Evolutionary conservation across 768 basidiomycete genomes (phyloP).

Genomic region (Psilocybe subaeruginosa): DNA sequence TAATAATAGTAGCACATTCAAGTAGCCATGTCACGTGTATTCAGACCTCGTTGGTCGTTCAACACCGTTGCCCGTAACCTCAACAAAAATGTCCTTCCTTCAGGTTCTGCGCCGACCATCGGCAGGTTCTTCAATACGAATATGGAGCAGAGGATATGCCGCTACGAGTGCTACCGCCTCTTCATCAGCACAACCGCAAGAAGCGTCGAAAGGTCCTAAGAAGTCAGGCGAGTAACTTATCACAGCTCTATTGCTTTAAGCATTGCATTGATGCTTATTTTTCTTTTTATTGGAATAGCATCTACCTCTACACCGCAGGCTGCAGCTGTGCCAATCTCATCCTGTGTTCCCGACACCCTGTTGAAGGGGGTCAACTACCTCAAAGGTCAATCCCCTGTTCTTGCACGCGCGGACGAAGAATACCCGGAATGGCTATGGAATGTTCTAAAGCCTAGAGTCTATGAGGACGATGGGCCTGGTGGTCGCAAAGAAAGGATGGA

Average conservation of each 20-base stretch:
- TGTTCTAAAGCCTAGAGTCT: slow-evolving; percentile 59
- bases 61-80: neutral
- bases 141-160: slow-evolving; percentile 3
- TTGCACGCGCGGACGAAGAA: slow-evolving; percentile 78
- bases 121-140: slow-evolving; percentile 9
- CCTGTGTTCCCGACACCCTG: slow-evolving; percentile 73
- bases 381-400: slow-evolving; percentile 78
- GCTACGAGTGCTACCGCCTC: slow-evolving; percentile 7
- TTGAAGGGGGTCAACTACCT: slow-evolving; percentile 83
- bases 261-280: neutral
- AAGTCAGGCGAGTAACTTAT: neutral
- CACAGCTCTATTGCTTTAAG: neutral
- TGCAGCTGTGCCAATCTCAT: slow-evolving; percentile 44
- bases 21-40: neutral
- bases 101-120: slow-evolving; percentile 23
- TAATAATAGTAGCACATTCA: neutral
- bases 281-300: neutral
- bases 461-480: slow-evolving; percentile 74
- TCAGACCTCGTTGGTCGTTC: too few species aligned
- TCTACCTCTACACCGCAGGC: neutral
- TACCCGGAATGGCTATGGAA: slow-evolving; percentile 94
- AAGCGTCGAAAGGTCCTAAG: neutral
- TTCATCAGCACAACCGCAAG: neutral
- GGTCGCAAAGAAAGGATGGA: slow-evolving; percentile 62
- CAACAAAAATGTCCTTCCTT: slow-evolving; percentile 27